Base-by-base conservation (phyloP, 129 eudicot species). In the Silybum marianum region DNA sequence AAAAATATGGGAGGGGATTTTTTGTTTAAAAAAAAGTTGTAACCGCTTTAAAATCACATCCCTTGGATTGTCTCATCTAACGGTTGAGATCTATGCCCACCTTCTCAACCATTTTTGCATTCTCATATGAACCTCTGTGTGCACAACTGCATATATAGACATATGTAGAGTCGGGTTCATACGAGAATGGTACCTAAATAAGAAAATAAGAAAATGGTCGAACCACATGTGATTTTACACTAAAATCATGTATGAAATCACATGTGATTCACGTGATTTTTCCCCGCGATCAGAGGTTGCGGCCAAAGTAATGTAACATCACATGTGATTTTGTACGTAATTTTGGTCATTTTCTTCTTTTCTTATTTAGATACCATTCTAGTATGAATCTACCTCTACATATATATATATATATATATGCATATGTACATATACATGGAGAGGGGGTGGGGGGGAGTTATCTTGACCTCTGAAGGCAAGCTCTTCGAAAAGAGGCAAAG, bases 401-500 rank as follows among this genome's bases (percentile, higher is more conserved):
- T 14, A 79, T 42, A 78, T 51, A 42, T 69, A 44, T 24, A 24
- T 66, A 44, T 22, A 21, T 14, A 26, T 26, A 4, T 12, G 2
- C 12, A 46, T 46, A 46, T 12, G n/a, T 18, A 39, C 8, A 42
- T 14, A 9, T 19, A 26, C 9, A 10, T 26, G 48, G 21, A 12
- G 5, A 36, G 22, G 36, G 19, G 23, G 9, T 69, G 32, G 18
- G 67, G 18, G 39, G 51, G 22, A 14, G 67, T 40, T 42, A 71
- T 77, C 16, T 28, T 30, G 76, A 93, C 98, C 98, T 95, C 98
- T 54, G 98, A 95, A 79, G 98, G 98, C 84, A 95, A 87, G 91
- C 98, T 95, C 82, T 95, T 95, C 46, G 98, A 89, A 79, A 92
- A 95, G 78, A 95, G 88, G 81, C 98, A 95, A 30, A 95, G 90